These are phyloP conservation scores for Hymenoscyphus salicellus DNA, from an alignment of 2,329 filamentous ascomycete species.

Conservation along the genomic window DNA sequence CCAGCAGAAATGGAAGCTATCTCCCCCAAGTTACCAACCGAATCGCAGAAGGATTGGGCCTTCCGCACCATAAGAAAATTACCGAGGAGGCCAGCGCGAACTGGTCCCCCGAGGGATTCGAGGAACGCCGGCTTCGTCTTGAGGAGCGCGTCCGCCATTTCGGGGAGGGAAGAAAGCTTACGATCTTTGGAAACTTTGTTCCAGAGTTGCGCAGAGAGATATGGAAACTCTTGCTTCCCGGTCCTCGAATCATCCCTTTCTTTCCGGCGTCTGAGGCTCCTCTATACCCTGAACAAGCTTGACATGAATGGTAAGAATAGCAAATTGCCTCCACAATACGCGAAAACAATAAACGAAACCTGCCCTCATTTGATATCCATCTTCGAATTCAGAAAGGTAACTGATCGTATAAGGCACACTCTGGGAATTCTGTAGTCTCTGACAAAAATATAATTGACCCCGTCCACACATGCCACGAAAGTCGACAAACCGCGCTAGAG, in stretches of 20 bases:
- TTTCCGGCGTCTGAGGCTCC: background rate
- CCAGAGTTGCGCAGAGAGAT: background rate
- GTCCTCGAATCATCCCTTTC: background rate
- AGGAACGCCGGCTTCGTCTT: no score
- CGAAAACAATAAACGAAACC: background rate
- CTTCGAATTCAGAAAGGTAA: background rate
- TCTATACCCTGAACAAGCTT: background rate
- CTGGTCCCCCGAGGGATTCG: no score
- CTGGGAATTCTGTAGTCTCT: background rate
- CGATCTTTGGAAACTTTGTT: background rate
- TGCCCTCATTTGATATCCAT: background rate
- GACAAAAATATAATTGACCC: background rate
- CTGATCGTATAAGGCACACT: background rate
- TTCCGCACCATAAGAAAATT: no score
- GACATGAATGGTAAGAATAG: background rate
- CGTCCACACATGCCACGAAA: background rate
- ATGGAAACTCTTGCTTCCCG: background rate
- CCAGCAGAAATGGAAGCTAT: no score
- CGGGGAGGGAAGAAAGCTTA: background rate
- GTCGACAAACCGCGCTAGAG: background rate
- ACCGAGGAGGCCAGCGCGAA: no score
- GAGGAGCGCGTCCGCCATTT: no score
- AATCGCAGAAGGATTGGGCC: no score
- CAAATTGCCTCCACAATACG: no score
- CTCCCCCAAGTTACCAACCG: no score